A percentile compares a stretch with the other conserved stretches of the same genome.
These are phyloP conservation scores for Castanea crenata DNA, from an alignment of 306 rosid genomes.

Conservation along the genomic window DNA sequence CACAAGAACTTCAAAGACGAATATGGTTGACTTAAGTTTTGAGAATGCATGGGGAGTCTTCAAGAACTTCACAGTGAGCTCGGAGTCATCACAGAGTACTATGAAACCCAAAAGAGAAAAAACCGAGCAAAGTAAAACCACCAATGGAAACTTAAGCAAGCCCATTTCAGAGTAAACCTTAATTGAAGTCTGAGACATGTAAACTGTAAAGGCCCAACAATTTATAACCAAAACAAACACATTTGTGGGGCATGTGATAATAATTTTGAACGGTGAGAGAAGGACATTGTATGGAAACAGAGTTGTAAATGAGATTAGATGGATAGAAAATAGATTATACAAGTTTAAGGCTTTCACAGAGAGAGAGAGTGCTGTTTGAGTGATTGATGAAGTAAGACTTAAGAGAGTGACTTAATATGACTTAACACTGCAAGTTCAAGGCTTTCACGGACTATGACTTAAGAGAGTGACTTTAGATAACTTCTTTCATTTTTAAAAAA, in stretches of 20 bases:
- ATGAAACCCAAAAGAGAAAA: conserved; percentile 37
- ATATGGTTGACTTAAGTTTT: conserved; percentile 61
- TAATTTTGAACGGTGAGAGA: conserved; percentile 14
- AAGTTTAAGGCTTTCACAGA: too few relatives aligned
- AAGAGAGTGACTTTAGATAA: too few relatives aligned
- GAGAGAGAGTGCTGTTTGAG: conserved; percentile 13
- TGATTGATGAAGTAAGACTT: conserved; percentile 42
- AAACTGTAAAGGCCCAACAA: not conserved
- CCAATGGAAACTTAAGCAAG: conserved; percentile 29
- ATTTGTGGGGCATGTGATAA: conserved; percentile 26
- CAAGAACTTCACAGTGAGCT: conserved; percentile 60
- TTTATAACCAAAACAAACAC: conserved; percentile 25
- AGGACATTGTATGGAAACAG: conserved; percentile 1
- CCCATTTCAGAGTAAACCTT: conserved; percentile 42
- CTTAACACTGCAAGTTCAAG: conserved; percentile 25
- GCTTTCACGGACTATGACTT: not conserved
- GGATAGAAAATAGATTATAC: conserved; percentile 10
- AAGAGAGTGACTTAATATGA: conserved; percentile 30
- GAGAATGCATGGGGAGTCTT: conserved; percentile 76
- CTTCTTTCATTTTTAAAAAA: too few relatives aligned
- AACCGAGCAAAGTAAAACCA: conserved; percentile 37
- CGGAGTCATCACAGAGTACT: conserved; percentile 43
- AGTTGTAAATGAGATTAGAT: conserved; percentile 11
- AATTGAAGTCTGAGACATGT: not conserved
- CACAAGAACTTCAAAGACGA: conserved; percentile 56